Percentiles rank a stretch among this genome's conserved stretches.
Evolutionary conservation across 176 grass and related monocot genomes (phyloP).

Genomic region (Bolboschoenus planiculmis): DNA sequence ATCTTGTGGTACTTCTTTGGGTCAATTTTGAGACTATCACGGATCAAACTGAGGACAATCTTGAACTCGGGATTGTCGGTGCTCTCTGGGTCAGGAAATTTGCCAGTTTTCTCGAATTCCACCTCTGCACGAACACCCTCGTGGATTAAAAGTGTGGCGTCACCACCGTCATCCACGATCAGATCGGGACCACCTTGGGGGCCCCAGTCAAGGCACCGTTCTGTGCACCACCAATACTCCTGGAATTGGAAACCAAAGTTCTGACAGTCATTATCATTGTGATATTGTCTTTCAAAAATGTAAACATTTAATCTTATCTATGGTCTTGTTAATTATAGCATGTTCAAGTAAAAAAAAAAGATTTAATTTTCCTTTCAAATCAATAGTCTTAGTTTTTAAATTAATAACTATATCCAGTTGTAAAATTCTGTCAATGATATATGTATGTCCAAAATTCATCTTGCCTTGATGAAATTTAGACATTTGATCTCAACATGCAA

Average conservation of each 20-base stretch:
- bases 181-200: slow-evolving; percentile 67
- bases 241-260: neutral
- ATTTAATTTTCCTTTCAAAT: neutral
- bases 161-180: slow-evolving; percentile 88
- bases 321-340: neutral
- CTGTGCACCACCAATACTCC: slow-evolving; percentile 99
- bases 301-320: neutral
- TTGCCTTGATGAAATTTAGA: neutral
- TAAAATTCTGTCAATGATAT: neutral
- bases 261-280: neutral
- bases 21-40: slow-evolving; percentile 70
- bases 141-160: slow-evolving; percentile 87
- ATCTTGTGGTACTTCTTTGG: slow-evolving; percentile 80
- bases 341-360: neutral
- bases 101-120: slow-evolving; percentile 66
- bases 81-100: slow-evolving; percentile 59
- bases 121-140: slow-evolving; percentile 93
- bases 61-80: slow-evolving; percentile 97
- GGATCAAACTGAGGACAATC: slow-evolving; percentile 77
- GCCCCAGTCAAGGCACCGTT: slow-evolving; percentile 91
- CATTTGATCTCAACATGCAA: neutral
- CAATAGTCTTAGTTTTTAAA: neutral
- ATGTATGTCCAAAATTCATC: neutral
- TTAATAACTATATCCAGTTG: neutral
- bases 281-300: neutral